phyloP scores from a whole-genome alignment of 2,329 filamentous ascomycete species.

The Fusarium oxysporum region DNA sequence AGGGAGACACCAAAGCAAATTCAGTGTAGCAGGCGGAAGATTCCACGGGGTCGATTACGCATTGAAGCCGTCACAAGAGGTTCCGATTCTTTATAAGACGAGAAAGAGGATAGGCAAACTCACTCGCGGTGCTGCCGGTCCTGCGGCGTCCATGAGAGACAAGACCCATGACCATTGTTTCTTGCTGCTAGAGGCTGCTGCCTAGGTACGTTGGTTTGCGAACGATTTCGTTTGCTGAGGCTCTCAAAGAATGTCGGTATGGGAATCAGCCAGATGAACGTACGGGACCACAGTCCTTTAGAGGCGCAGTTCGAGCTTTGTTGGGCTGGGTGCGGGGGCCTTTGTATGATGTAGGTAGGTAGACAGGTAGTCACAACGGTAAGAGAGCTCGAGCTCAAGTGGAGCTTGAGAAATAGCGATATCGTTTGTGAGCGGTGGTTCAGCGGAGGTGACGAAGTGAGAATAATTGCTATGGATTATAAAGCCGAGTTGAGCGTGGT shows the following conservation, averaged over 20 bases:
- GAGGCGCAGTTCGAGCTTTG: conserved; percentile 21
- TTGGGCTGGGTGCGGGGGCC: conserved; percentile 23
- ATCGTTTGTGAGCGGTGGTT: conserved; percentile 8
- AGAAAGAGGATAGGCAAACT: conserved; percentile 31
- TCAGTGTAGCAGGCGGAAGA: conserved; percentile 1
- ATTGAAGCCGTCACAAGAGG: conserved; percentile 1
- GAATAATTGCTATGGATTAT: background rate
- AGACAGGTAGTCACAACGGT: conserved; percentile 1
- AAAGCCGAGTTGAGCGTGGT: background rate
- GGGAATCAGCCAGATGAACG: background rate
- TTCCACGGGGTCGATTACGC: conserved; percentile 5
- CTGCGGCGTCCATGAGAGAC: conserved; percentile 49
- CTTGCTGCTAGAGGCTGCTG: conserved; percentile 16
- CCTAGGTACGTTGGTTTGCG: conserved; percentile 13
- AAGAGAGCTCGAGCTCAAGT: conserved; percentile 1
- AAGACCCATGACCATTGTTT: conserved; percentile 50
- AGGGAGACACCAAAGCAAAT: conserved; percentile 7
- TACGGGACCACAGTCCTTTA: conserved; percentile 3
- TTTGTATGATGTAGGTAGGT: conserved; percentile 24
- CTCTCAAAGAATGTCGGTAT: conserved; percentile 2
- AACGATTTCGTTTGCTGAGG: background rate
- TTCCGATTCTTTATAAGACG: background rate
- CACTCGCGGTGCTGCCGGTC: conserved; percentile 45
- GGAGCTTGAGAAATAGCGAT: conserved; percentile 19
- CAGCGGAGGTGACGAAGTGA: background rate